These are phyloP conservation scores for Linnemannia schmuckeri DNA, from an alignment of 192 early-diverging fungal genomes.

Conservation along the genomic window DNA sequence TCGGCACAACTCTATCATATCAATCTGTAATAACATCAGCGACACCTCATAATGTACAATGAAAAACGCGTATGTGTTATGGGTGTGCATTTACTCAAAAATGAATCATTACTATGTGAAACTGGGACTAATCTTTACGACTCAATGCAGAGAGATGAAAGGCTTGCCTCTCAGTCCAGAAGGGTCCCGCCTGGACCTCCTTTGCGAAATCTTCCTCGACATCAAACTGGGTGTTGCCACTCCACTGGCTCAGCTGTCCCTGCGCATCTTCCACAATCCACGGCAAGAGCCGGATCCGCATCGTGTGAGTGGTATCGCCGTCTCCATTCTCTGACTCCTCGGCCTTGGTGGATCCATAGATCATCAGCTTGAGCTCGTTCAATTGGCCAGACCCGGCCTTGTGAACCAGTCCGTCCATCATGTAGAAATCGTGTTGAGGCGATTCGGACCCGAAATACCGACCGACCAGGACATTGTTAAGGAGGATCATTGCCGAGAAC, in stretches of 20 bases:
- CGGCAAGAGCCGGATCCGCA: constrained; percentile 20
- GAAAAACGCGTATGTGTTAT: neutral
- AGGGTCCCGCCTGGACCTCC: constrained; percentile 12
- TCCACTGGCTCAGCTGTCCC: constrained; percentile 37
- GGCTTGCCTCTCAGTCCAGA: constrained; percentile 40
- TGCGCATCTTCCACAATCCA: constrained; percentile 51
- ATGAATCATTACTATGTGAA: neutral
- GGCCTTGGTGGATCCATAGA: constrained; percentile 44
- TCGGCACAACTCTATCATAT: neutral
- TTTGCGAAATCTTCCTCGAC: neutral
- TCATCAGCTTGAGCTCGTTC: constrained; percentile 63
- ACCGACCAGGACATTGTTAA: constrained; percentile 76
- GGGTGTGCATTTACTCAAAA: no score
- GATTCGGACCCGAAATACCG: constrained; percentile 80
- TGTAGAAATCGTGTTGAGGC: constrained; percentile 77
- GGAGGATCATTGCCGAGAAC: constrained; percentile 75
- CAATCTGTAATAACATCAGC: neutral
- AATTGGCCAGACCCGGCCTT: constrained; percentile 17
- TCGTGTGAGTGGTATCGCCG: neutral
- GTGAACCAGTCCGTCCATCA: constrained; percentile 69
- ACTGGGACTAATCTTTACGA: neutral
- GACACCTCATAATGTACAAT: neutral
- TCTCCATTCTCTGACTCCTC: neutral
- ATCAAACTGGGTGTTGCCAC: constrained; percentile 36
- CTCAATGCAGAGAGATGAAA: neutral